Evolutionary conservation across 2,329 filamentous ascomycete species (phyloP).

Genomic region (Penicillium sclerotiorum): DNA sequence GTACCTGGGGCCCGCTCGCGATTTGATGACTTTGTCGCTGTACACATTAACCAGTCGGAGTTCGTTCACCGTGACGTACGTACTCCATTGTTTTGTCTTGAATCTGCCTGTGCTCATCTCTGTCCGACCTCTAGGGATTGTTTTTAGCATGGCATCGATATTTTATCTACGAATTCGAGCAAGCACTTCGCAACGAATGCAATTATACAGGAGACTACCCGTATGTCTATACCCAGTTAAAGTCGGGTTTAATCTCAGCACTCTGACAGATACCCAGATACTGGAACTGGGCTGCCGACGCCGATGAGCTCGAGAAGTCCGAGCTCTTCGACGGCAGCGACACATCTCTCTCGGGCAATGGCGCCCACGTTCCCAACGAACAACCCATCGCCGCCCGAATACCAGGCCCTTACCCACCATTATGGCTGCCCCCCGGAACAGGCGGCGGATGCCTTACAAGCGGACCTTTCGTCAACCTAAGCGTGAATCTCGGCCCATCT

Average conservation of each 20-base stretch:
- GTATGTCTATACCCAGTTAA: slow-evolving; percentile 14
- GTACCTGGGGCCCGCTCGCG: slow-evolving; percentile 49
- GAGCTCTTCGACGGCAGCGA: slow-evolving; percentile 55
- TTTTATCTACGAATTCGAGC: slow-evolving; percentile 37
- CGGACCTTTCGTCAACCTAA: slow-evolving; percentile 40
- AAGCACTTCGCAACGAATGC: slow-evolving; percentile 39
- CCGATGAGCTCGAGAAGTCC: slow-evolving; percentile 42
- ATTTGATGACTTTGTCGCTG: slow-evolving; percentile 57
- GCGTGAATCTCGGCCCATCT: slow-evolving; percentile 30
- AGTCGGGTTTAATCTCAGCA: not conserved
- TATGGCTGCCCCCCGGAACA: slow-evolving; percentile 39
- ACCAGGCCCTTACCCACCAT: slow-evolving; percentile 32
- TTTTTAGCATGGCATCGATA: slow-evolving; percentile 43
- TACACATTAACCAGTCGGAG: slow-evolving; percentile 53
- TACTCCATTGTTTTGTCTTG: not conserved
- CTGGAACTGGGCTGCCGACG: slow-evolving; percentile 52
- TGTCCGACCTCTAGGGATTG: slow-evolving; percentile 19
- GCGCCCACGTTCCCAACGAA: slow-evolving; percentile 36
- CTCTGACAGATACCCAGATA: slow-evolving; percentile 32
- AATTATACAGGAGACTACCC: slow-evolving; percentile 41
- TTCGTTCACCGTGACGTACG: slow-evolving; percentile 45
- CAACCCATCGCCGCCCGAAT: slow-evolving; percentile 24
- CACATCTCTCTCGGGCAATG: slow-evolving; percentile 51
- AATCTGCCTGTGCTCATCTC: too few relatives aligned
- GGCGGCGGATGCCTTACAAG: slow-evolving; percentile 35